These are phyloP conservation scores for Alternaria arbusti DNA, from an alignment of 2,329 filamentous ascomycete genomes.

Conservation along the genomic window DNA sequence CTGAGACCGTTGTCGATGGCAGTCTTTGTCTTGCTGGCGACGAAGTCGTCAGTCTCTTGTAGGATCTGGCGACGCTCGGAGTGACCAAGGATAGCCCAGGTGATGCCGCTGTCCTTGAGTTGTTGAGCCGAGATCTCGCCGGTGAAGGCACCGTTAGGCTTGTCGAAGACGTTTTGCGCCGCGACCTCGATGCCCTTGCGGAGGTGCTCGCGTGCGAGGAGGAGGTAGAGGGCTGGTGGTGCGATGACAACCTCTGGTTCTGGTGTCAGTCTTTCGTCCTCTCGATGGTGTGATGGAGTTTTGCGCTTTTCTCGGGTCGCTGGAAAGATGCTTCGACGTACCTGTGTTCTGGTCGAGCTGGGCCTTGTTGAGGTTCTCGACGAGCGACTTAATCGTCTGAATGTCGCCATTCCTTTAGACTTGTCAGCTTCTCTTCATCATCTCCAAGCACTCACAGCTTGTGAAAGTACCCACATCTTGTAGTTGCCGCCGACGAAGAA, in stretches of 20 bases:
- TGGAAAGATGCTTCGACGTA: conserved; percentile 46
- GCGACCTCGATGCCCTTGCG: conserved; percentile 81
- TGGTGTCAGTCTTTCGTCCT: conserved; percentile 10
- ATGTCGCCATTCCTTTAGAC: conserved; percentile 84
- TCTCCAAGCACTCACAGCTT: conserved; percentile 28
- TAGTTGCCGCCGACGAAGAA: conserved; percentile 99
- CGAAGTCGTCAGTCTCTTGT: conserved; percentile 79
- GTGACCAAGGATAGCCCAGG: conserved; percentile 92
- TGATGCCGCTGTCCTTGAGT: conserved; percentile 85
- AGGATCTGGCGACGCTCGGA: conserved; percentile 92
- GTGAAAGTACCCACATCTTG: conserved; percentile 76
- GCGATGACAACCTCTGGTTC: conserved; percentile 87
- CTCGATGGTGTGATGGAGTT: conserved; percentile 1
- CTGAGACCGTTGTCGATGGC: conserved; percentile 84
- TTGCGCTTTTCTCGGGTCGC: background rate
- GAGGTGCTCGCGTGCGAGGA: conserved; percentile 80
- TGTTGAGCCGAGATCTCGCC: conserved; percentile 94
- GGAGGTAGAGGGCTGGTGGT: conserved; percentile 88
- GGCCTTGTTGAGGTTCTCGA: conserved; percentile 86
- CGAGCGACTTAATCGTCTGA: conserved; percentile 88
- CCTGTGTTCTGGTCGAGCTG: conserved; percentile 77
- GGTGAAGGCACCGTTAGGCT: conserved; percentile 95
- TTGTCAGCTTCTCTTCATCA: conserved; percentile 21
- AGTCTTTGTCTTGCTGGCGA: conserved; percentile 93
- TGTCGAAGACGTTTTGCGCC: conserved; percentile 96